These are phyloP conservation scores for Plasmodium sp. DNA, from an alignment of 169 alveolate species.

Conservation along the genomic window DNA sequence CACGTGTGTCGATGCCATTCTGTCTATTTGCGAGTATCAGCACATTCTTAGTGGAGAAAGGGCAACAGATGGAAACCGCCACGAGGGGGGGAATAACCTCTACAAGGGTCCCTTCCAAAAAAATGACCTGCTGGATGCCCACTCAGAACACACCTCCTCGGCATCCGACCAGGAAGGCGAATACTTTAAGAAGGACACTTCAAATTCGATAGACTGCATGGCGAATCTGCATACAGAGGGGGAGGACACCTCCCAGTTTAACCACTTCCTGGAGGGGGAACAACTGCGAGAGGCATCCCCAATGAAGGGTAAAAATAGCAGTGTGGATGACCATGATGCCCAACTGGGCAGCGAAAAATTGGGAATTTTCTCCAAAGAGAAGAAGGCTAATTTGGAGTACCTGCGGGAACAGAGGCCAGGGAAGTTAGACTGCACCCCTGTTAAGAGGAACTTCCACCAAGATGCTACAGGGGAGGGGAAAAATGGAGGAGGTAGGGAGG, in stretches of 20 bases:
- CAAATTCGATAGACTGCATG: neutral
- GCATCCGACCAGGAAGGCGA: neutral
- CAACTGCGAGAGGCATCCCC: neutral
- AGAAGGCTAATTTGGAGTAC: constrained; percentile 27
- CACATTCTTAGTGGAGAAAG: constrained; percentile 4
- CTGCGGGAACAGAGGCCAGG: constrained; percentile 28
- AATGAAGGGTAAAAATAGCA: neutral
- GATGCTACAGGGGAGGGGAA: neutral
- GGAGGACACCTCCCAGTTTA: neutral
- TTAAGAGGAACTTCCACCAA: constrained; percentile 10
- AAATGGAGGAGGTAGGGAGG: neutral
- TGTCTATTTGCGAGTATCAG: constrained; percentile 39
- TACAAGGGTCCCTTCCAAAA: neutral
- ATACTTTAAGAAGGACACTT: neutral
- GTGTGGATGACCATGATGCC: neutral
- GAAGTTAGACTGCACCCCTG: constrained; percentile 51
- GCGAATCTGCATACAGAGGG: neutral
- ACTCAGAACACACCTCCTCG: neutral
- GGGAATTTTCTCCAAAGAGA: constrained; percentile 22
- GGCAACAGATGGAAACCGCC: neutral
- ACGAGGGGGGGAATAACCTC: neutral
- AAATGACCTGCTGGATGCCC: constrained; percentile 3
- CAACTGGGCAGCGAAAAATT: neutral
- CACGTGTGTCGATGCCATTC: constrained; percentile 62
- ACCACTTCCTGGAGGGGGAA: neutral